Evolutionary conservation across 179 eudicot species (phyloP).

Genomic region (Drosera spatulata): DNA sequence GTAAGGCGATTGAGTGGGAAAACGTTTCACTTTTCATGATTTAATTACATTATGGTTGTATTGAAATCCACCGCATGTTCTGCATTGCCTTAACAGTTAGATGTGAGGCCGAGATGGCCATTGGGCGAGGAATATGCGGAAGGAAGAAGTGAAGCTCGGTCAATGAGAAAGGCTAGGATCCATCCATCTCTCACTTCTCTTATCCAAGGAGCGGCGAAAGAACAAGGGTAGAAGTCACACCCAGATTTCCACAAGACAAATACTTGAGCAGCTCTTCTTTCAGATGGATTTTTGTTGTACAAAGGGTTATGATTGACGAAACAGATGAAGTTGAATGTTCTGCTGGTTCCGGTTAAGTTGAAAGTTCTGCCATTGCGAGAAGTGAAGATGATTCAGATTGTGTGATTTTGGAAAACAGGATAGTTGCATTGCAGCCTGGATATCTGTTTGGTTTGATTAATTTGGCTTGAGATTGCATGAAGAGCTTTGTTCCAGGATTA

Average conservation of each 20-base stretch:
- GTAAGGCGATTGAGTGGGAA: too few species aligned
- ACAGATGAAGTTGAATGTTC: neutral
- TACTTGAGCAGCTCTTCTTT: neutral
- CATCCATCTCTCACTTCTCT: conserved; percentile 91
- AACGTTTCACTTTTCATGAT: too few species aligned
- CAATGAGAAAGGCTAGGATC: conserved; percentile 65
- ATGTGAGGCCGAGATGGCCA: conserved; percentile 95
- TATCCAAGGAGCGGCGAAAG: conserved; percentile 54
- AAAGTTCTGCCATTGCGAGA: too few species aligned
- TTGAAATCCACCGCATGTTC: too few species aligned
- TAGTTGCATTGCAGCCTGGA: too few species aligned
- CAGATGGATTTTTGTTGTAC: neutral
- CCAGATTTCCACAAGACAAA: neutral
- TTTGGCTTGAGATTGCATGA: too few species aligned
- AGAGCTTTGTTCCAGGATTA: too few species aligned
- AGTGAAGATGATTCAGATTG: too few species aligned
- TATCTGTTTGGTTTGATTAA: too few species aligned
- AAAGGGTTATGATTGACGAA: neutral
- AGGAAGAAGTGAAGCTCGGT: conserved; percentile 90
- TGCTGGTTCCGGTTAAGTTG: too few species aligned
- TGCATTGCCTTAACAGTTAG: conserved; percentile 31
- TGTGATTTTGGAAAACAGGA: too few species aligned
- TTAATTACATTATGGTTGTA: too few species aligned
- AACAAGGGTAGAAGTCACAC: conserved; percentile 7
- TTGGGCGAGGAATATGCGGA: conserved; percentile 83